phyloP scores from a whole-genome alignment of 2,329 filamentous ascomycete species.

The Colletotrichum trifolii region DNA sequence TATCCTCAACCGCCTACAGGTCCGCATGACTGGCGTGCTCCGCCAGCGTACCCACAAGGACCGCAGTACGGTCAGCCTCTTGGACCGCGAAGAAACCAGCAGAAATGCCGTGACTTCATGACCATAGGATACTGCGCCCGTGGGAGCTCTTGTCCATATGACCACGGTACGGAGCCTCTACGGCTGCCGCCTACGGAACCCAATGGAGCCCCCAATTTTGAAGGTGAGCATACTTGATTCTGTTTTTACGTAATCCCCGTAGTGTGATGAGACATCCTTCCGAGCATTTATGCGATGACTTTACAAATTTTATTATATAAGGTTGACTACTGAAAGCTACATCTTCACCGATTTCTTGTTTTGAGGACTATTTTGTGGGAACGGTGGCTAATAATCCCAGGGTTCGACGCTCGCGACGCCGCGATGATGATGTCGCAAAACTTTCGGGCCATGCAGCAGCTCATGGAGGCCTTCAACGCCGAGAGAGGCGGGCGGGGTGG shows the following conservation, averaged over 20 bases:
- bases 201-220: constrained; percentile 18
- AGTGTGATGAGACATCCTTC: constrained; percentile 38
- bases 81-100: constrained; percentile 48
- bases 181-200: constrained; percentile 24
- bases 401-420: constrained; percentile 37
- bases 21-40: constrained; percentile 20
- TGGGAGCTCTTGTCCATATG: constrained; percentile 74
- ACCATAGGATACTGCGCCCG: constrained; percentile 77
- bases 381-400: constrained; percentile 26
- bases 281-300: constrained; percentile 39
- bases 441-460: constrained; percentile 35
- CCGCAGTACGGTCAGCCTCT: constrained; percentile 8
- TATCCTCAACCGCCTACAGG: constrained; percentile 39
- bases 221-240: constrained; percentile 16
- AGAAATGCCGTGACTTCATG: constrained; percentile 77
- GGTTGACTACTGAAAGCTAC: constrained; percentile 44
- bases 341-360: background rate
- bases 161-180: constrained; percentile 65
- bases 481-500: constrained; percentile 36
- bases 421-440: constrained; percentile 37
- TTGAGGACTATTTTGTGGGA: background rate
- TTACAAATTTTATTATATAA: constrained; percentile 41
- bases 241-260: constrained; percentile 2
- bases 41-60: constrained; percentile 1
- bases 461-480: constrained; percentile 39